Percentiles rank a stretch among this genome's conserved stretches.
Conservation (phyloP, 2,329 filamentous ascomycete genomes). For the Fusarium sp. region DNA sequence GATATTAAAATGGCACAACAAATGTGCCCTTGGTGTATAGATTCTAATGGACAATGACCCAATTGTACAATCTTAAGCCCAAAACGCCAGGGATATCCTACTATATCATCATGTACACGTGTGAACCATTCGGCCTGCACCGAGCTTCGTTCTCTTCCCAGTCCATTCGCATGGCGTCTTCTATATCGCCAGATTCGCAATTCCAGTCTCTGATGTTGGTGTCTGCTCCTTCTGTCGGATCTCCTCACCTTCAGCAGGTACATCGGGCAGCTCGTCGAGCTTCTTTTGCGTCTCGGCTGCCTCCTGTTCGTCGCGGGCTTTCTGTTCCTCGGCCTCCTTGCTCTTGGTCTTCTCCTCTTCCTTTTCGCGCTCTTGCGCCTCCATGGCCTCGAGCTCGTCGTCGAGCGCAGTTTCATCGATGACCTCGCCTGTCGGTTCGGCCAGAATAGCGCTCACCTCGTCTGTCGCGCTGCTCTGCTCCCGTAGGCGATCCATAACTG, state of each 20-base stretch:
- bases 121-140: constrained; percentile 14
- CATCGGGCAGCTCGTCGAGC: constrained; percentile 62
- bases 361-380: constrained; percentile 67
- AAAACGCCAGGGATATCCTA: constrained; percentile 37
- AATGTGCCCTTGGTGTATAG: constrained; percentile 18
- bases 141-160: constrained; percentile 46
- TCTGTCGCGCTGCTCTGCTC: constrained; percentile 86
- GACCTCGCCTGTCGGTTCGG: constrained; percentile 64
- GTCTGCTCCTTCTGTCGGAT: constrained; percentile 47
- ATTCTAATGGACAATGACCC: constrained; percentile 34
- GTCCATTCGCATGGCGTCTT: constrained; percentile 22
- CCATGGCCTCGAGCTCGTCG: constrained; percentile 84
- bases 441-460: constrained; percentile 82
- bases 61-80: constrained; percentile 16
- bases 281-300: constrained; percentile 63
- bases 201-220: constrained; percentile 55
- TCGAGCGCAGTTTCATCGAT: constrained; percentile 89
- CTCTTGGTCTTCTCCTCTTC: constrained; percentile 62
- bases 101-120: constrained; percentile 33
- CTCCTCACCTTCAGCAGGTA: constrained; percentile 52
- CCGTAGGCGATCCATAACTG: constrained; percentile 78
- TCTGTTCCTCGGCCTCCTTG: constrained; percentile 53
- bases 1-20: constrained; percentile 15
- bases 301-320: constrained; percentile 58
- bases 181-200: constrained; percentile 49